phyloP scores from a whole-genome alignment of 371 early-diverging fungal genomes.

The Mortierella sp. region DNA sequence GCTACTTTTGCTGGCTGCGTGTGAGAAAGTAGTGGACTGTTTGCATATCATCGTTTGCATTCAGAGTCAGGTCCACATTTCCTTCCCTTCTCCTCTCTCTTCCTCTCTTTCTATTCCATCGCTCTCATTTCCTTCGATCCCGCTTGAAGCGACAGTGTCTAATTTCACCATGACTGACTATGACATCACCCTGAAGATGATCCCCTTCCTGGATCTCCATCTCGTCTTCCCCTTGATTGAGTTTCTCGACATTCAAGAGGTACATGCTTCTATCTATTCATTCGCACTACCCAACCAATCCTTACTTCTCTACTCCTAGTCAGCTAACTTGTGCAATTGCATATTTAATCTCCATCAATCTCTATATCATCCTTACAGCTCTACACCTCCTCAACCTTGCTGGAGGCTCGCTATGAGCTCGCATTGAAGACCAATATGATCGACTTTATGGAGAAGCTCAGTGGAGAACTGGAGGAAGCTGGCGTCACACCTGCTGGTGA shows the following conservation, averaged over 20 bases:
- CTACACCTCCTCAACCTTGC: slow-evolving; percentile 59
- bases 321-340: neutral
- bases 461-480: slow-evolving; percentile 81
- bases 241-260: slow-evolving; percentile 85
- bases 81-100: neutral
- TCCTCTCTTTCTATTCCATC: neutral
- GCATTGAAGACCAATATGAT: slow-evolving; percentile 92
- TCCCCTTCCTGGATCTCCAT: slow-evolving; percentile 92
- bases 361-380: slow-evolving; percentile 33
- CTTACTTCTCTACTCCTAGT: neutral
- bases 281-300: neutral
- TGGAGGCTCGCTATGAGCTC: slow-evolving; percentile 90
- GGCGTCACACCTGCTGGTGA: slow-evolving; percentile 76
- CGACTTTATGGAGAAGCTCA: slow-evolving; percentile 86
- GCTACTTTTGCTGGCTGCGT: neutral
- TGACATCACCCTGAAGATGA: slow-evolving; percentile 90
- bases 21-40: too few relatives aligned
- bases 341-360: neutral
- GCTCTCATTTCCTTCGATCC: neutral
- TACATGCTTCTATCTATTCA: slow-evolving; percentile 28
- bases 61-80: slow-evolving; percentile 7
- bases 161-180: slow-evolving; percentile 71
- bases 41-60: neutral
- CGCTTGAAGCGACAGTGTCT: neutral
- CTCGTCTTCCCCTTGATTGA: slow-evolving; percentile 91